These are phyloP conservation scores for Pezicula carpinea DNA, from an alignment of 2,329 filamentous ascomycete species.

Conservation along the genomic window DNA sequence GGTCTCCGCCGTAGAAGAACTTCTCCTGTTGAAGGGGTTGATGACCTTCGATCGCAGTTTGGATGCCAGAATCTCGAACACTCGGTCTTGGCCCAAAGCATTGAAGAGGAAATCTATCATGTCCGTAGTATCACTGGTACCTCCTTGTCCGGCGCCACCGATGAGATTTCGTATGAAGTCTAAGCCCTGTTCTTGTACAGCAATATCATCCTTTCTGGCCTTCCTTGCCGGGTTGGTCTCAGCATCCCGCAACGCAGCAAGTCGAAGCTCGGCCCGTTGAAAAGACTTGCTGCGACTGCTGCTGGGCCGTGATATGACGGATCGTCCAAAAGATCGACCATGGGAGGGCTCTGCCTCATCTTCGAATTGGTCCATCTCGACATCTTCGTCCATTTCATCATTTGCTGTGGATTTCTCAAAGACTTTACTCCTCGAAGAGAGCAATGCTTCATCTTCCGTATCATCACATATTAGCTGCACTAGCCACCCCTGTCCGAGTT, in stretches of 20 bases:
- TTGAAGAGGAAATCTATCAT: slow-evolving; percentile 85
- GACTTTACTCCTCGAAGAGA: slow-evolving; percentile 29
- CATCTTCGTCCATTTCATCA: slow-evolving; percentile 52
- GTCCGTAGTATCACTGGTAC: slow-evolving; percentile 47
- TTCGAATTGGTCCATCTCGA: slow-evolving; percentile 49
- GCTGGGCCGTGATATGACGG: slow-evolving; percentile 18
- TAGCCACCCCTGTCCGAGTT: slow-evolving; percentile 75
- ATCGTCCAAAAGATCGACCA: slow-evolving; percentile 13
- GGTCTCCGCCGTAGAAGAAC: slow-evolving; percentile 35
- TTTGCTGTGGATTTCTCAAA: slow-evolving; percentile 9
- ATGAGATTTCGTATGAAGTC: slow-evolving; percentile 89
- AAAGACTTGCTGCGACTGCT: slow-evolving; percentile 31
- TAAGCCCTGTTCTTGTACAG: slow-evolving; percentile 86
- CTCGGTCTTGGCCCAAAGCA: slow-evolving; percentile 67
- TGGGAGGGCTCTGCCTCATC: slow-evolving; percentile 29
- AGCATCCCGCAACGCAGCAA: slow-evolving; percentile 52
- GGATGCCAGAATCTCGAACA: slow-evolving; percentile 76
- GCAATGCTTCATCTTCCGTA: slow-evolving; percentile 47
- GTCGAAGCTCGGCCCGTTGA: slow-evolving; percentile 44
- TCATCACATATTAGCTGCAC: slow-evolving; percentile 70
- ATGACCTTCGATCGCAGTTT: slow-evolving; percentile 65
- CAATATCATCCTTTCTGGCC: slow-evolving; percentile 71
- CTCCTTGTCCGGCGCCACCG: slow-evolving; percentile 50
- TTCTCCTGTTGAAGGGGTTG: slow-evolving; percentile 45
- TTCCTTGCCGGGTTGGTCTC: slow-evolving; percentile 65